These are phyloP conservation scores for Lactarius evosmus DNA, from an alignment of 768 basidiomycete species.

Conservation along the genomic window DNA sequence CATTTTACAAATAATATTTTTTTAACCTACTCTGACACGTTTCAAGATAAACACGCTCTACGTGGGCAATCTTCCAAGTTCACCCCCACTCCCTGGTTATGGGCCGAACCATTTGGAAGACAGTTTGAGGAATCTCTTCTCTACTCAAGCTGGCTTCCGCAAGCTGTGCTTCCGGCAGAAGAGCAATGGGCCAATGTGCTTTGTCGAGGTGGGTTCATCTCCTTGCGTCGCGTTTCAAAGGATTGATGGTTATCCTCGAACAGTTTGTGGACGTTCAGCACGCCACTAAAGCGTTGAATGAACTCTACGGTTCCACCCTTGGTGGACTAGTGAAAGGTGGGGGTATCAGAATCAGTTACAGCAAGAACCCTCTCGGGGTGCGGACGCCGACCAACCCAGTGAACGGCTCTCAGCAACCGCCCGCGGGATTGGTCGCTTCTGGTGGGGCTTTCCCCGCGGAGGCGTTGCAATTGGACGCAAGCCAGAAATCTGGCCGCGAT, in stretches of 20 bases:
- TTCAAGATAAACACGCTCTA: slow-evolving; percentile 93
- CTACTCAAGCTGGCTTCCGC: slow-evolving; percentile 76
- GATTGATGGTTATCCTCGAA: slow-evolving; percentile 3
- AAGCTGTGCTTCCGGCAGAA: slow-evolving; percentile 95
- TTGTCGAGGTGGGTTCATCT: slow-evolving; percentile 72
- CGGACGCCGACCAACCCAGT: slow-evolving; percentile 64
- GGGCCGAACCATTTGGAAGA: slow-evolving; percentile 85
- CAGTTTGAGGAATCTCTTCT: slow-evolving; percentile 78
- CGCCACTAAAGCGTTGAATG: slow-evolving; percentile 84
- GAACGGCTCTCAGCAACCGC: slow-evolving; percentile 31
- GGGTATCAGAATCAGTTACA: slow-evolving; percentile 95
- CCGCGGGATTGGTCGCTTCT: slow-evolving; percentile 20
- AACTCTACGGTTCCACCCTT: slow-evolving; percentile 88
- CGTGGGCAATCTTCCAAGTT: slow-evolving; percentile 93
- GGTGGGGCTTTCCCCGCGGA: slow-evolving; percentile 23
- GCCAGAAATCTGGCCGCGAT: slow-evolving; percentile 31
- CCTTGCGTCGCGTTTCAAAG: background rate
- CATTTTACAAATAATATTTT: background rate
- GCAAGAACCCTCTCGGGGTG: slow-evolving; percentile 96
- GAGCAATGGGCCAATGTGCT: slow-evolving; percentile 98
- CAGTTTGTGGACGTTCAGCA: slow-evolving; percentile 88
- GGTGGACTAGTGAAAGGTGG: slow-evolving; percentile 90
- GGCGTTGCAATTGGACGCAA: slow-evolving; percentile 27
- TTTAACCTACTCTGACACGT: slow-evolving; percentile 11
- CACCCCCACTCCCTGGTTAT: slow-evolving; percentile 65